Evolutionary conservation across 176 grass and related monocot genomes (phyloP).

Genomic region (Panicum miliaceum): DNA sequence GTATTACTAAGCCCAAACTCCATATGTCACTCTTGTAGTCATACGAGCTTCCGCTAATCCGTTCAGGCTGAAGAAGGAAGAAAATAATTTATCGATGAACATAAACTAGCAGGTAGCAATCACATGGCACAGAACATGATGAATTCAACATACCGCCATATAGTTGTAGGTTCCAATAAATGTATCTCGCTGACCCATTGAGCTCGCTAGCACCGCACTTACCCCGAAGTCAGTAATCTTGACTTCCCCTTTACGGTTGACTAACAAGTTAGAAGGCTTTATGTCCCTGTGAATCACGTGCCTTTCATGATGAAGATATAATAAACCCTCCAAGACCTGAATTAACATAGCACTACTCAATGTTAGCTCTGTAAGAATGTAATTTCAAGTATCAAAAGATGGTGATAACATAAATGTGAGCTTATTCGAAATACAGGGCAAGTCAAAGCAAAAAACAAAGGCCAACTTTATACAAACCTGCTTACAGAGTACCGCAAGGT

Average conservation of each 20-base stretch:
- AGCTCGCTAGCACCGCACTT: conserved; percentile 83
- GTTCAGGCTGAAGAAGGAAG: conserved; percentile 74
- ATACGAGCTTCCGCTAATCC: conserved; percentile 92
- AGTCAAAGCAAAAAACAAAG: conserved; percentile 33
- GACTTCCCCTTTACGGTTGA: conserved; percentile 92
- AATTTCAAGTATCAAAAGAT: conserved; percentile 18
- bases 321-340: conserved; percentile 93
- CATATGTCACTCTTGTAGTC: conserved; percentile 98
- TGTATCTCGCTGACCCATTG: conserved; percentile 90
- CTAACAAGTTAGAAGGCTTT: conserved; percentile 97
- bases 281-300: conserved; percentile 99
- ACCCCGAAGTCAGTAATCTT: conserved; percentile 97
- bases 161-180: conserved; percentile 99
- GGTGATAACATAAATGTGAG: not conserved
- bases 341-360: conserved; percentile 25
- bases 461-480: conserved; percentile 55
- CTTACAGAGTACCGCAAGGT: conserved; percentile 89
- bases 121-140: not conserved
- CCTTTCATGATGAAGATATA: conserved; percentile 95
- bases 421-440: not conserved
- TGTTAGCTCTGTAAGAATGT: conserved; percentile 20
- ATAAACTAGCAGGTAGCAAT: conserved; percentile 17
- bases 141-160: conserved; percentile 85
- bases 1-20: conserved; percentile 98
- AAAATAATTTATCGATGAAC: conserved; percentile 34